Evolutionary conservation across 805 yeast genomes (phyloP).

Genomic region (Starmerella bombicola): DNA sequence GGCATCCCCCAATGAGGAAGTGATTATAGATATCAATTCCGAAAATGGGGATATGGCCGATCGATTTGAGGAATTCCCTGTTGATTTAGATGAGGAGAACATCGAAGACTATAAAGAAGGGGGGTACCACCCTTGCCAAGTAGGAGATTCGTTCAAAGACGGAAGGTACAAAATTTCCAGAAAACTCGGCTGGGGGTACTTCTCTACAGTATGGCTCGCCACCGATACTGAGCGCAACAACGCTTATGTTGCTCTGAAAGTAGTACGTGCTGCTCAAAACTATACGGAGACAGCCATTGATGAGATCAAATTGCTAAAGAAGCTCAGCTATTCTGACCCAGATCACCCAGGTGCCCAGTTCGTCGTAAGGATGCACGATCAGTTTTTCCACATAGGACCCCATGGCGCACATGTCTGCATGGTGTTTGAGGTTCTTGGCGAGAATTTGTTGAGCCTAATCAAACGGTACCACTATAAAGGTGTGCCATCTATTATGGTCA

Average conservation of each 20-base stretch:
- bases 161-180: constrained; percentile 68
- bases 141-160: constrained; percentile 74
- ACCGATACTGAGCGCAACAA: constrained; percentile 41
- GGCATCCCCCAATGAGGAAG: background rate
- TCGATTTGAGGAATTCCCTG: background rate
- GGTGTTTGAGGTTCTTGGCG: constrained; percentile 97
- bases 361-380: constrained; percentile 68
- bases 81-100: constrained; percentile 58
- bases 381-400: constrained; percentile 75
- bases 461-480: constrained; percentile 67
- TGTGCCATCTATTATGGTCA: constrained; percentile 62
- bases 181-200: constrained; percentile 98
- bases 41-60: no score
- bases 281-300: constrained; percentile 91
- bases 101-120: constrained; percentile 76
- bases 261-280: constrained; percentile 80
- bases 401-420: constrained; percentile 89
- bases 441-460: constrained; percentile 74
- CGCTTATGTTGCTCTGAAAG: constrained; percentile 83
- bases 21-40: background rate
- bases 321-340: constrained; percentile 46
- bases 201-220: constrained; percentile 91
- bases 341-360: constrained; percentile 71
- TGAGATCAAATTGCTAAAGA: constrained; percentile 69
- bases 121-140: constrained; percentile 88